Evolutionary conservation across 257 asterid genomes (phyloP), one percentile per base, ranked within the genome.

Genomic region (Solanum sitiens): DNA sequence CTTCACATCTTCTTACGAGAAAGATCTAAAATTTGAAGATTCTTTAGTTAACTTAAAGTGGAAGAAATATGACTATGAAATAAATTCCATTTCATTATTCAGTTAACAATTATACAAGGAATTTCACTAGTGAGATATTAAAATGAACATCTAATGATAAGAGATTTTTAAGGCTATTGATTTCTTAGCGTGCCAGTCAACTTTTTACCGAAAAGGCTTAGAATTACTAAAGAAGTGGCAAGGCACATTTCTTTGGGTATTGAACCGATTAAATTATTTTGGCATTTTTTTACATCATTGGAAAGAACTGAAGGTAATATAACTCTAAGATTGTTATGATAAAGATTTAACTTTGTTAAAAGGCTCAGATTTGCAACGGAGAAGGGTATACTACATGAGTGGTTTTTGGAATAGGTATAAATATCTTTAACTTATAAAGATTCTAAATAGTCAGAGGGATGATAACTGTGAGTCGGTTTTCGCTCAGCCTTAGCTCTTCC

Each of bases 1-100:
- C 91, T 88, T 21, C 85, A 72, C 7, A 89, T 35, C 25, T 87
- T 87, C 72, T 87, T 89, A n/a, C 9, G 30, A 8, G 91, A 87
- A 53, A 87, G 85, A 82, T 89, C 86, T 56, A 89, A 72, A 27
- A 67, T 45, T 76, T 77, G 87, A 77, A 87, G 73, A 8, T 88
- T 87, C 68, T 83, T 85, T 61, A 89, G 80, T 42, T 83, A 79
- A 7, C 13, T 72, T 44, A 90, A 84, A 39, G 82, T 25, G 25
- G 87, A 84, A 65, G 92, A 27, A 27, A 88, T 27, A 39, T 16
- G 5, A 44, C 88, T 87, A 0, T 25, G 42, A 11, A 88, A 86
- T 15, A 27, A 86, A 65, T 88, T 90, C 18, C 40, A 27, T 27
- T 27, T 27, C 30, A 27, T 27, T 27, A 27, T 27, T 27, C 30